A percentile compares a stretch with the other conserved stretches of the same genome.
phyloP scores from a whole-genome alignment of 2,329 filamentous ascomycete genomes.

The Drechslera avenae region DNA sequence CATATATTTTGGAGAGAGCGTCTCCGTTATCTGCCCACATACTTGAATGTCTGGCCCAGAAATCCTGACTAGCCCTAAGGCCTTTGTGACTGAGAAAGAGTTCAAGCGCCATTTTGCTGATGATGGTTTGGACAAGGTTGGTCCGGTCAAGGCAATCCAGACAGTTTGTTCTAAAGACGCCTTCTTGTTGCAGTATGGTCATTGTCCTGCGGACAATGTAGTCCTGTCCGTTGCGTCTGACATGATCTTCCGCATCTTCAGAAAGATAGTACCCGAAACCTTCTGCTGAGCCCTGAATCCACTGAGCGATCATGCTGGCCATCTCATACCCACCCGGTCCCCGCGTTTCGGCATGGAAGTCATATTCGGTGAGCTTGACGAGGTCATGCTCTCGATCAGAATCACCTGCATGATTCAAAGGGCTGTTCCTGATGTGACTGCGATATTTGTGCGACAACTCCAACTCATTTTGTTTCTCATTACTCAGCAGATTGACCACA shows the following conservation, averaged over 20 bases:
- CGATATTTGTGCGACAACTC: constrained; percentile 82
- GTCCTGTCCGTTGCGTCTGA: constrained; percentile 50
- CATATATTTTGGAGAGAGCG: constrained; percentile 91
- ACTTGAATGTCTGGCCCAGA: constrained; percentile 90
- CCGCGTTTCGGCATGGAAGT: constrained; percentile 94
- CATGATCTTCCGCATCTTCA: constrained; percentile 67
- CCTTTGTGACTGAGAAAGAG: constrained; percentile 76
- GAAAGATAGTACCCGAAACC: constrained; percentile 92
- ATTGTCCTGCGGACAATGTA: constrained; percentile 54
- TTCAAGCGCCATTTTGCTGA: constrained; percentile 91
- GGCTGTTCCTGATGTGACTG: constrained; percentile 74
- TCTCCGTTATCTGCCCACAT: constrained; percentile 98
- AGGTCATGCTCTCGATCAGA: constrained; percentile 70
- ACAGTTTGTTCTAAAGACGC: constrained; percentile 95
- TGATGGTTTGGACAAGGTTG: constrained; percentile 93
- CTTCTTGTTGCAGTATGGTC: constrained; percentile 86
- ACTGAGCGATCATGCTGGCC: constrained; percentile 79
- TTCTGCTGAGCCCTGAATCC: constrained; percentile 79
- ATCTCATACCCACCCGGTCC: constrained; percentile 87
- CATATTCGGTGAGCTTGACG: constrained; percentile 83
- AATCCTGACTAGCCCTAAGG: constrained; percentile 73
- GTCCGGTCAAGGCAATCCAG: constrained; percentile 95
- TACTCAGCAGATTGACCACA: constrained; percentile 91
- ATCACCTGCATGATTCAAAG: constrained; percentile 67
- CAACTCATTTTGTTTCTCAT: constrained; percentile 81